Evolutionary conservation across 257 asterid species (phyloP), one percentile per base, ranked within the genome.

Genomic region (Forsythia suspensa): DNA sequence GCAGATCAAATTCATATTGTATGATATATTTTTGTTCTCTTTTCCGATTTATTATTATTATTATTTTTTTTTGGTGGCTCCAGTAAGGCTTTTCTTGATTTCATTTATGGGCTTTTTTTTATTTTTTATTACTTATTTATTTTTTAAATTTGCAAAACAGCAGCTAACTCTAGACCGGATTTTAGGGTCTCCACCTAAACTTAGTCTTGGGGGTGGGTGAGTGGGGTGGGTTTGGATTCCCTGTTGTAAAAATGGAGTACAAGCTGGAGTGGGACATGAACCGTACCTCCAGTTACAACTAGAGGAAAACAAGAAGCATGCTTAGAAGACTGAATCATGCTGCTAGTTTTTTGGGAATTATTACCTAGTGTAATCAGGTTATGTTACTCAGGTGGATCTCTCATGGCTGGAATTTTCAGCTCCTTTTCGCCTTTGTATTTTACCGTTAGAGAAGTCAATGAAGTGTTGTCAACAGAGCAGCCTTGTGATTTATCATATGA

Each of bases 401-500:
- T 84, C 75, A 76, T 90, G 74, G 76, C 84, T 68, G 87, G 93
- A 80, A 71, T 90, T 74, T 72, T 88, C 76, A 84, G 84, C 55
- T 80, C 92, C 73, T 9, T 76, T 40, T 81, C 59, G 61, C 96
- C 98, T 76, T 77, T 92, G 85, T 94, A 94, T 90, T 94, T 94
- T 74, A 85, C 65, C 37, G 86, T 87, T 51, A 86, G 65, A 77
- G 85, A 88, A 74, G 48, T 77, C 75, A 82, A 85, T 77, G 97
- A 94, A 87, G 95, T 94, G 70, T 81, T 94, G 91, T 85, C 96
- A 59, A 94, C 98, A 39, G 98, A 94, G 84, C 85, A 92, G 76
- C 97, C 98, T 65, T 94, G 98, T 88, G 98, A 94, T 79, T 89
- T 94, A 18, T 93, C 96, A 0, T 94, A 92, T 76, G 95, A 90